Base-by-base conservation (phyloP, 257 asterid genomes). In the Forsythia viridissima region DNA sequence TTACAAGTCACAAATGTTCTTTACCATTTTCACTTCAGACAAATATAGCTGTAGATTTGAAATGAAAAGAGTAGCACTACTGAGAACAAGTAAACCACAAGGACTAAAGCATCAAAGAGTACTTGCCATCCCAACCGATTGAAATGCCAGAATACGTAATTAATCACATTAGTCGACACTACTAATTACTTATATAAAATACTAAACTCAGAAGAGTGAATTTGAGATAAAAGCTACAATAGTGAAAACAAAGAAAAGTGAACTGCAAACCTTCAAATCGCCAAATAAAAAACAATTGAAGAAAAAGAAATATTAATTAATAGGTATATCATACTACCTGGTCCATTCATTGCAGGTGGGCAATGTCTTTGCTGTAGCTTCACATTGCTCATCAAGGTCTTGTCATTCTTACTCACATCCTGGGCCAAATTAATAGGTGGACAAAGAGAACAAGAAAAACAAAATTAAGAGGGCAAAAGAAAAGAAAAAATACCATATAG, bases 291-390 rank as follows among this genome's bases (percentile, higher is more conserved):
- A 34, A 11, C 8, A 42, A n/a, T 36, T 40, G 38, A 70, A 39
- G 69, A 21, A 66, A 40, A 63, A 6, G 34, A 55, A 30, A 4
- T 15, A 7, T 16, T 3, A 37, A 71, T n/a, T 34, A 59, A 20
- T 40, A n/a, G 73, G 71, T 41, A 4, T n/a, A 44, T 38, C 41
- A 12, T 36, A 77, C 91, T 88, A 88, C 95, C 16, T 71, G 88
- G 91, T 77, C 77, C 82, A 76, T 86, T 90, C 84, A 84, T 77
- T 70, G 85, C 89, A 71, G 96, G 97, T 74, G 97, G 93, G 66
- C 90, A 92, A 74, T 92, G 93, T 86, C 74, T 87, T 13, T 93
- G 92, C 88, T 86, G 99, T 74, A 82, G 97, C 87, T 86, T 89
- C 77, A 68, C 81, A 78, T 70, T 46, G 80, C 59, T 82, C 80